Base-by-base conservation (phyloP, 352 stramenopile species). In the Peronospora farinosa region DNA sequence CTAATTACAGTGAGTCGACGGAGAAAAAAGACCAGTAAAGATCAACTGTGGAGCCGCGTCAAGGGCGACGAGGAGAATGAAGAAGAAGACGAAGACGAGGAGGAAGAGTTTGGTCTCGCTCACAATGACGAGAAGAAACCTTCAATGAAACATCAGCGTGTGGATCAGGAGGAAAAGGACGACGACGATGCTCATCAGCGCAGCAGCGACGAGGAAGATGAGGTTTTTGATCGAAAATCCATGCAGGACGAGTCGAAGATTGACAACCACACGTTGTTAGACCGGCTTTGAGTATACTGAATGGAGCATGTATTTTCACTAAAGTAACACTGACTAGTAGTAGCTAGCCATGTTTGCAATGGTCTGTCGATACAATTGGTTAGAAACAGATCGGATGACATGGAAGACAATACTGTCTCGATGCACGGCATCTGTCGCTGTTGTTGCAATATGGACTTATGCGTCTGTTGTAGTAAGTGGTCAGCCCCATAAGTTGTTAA, bases 11-110 rank as follows among this genome's bases (percentile, higher is more conserved):
- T 88, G 36, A 80, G 74, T 54, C 65, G 73, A 19, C 83, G 77
- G 60, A 76, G 72, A 59, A 60, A 67, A 40, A 73, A 72, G 30
- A 72, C 67, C 9, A 69, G 62, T 17, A 77, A 83, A 50, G 66
- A 72, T 0, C 61, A 79, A 37, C 65, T 76, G 23, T 88, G 76
- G 72, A 86, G 75, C 28, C 80, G 80, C 10, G 80, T 88, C 8
- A 88, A 87, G 30, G 69, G 69, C 12, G 70, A 66, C 35, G 81
- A 85, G 12, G 73, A 79, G 27, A 75, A 85, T 19, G 73, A 83
- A n/a, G 72, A 81, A 32, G 75, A 81, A 36, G 73, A 82, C 37
- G 62, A 79, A 21, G 69, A 79, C 25, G 69, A 84, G 6, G 73
- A 79, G 36, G 72, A 87, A 38, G 76, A 84, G 40, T 77, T 87